Conservation (phyloP, 1,284 basidiomycete species). For the Paramarasmius palmivorus region DNA sequence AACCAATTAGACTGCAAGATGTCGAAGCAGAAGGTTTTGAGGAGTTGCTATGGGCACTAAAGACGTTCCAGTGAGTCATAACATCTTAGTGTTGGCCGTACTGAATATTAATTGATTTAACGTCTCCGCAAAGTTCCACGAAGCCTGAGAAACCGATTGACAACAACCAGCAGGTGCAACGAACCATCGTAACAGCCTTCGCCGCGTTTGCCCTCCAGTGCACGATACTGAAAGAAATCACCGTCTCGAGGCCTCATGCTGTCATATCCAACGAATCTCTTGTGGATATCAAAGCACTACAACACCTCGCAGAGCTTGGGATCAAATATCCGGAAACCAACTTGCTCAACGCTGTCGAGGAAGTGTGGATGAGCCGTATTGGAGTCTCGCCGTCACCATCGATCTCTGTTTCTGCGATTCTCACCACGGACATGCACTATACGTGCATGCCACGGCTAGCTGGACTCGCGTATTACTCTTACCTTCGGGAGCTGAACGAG, state of each 20-base stretch:
- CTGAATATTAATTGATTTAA: slow-evolving; percentile 21
- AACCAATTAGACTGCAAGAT: slow-evolving; percentile 9
- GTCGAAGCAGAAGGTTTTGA: slow-evolving; percentile 14
- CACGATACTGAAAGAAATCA: slow-evolving; percentile 24
- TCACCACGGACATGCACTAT: slow-evolving; percentile 28
- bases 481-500: slow-evolving; percentile 32
- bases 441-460: slow-evolving; percentile 20
- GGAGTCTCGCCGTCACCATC: slow-evolving; percentile 21
- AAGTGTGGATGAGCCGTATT: slow-evolving; percentile 31
- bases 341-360: slow-evolving; percentile 22
- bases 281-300: slow-evolving; percentile 30
- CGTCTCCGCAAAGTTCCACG: slow-evolving; percentile 21
- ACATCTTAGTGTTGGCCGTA: no score
- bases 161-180: slow-evolving; percentile 21
- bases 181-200: slow-evolving; percentile 27
- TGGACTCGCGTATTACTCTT: slow-evolving; percentile 32
- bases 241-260: slow-evolving; percentile 18
- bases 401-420: slow-evolving; percentile 35
- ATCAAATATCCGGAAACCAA: slow-evolving; percentile 19
- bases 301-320: slow-evolving; percentile 27
- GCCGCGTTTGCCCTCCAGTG: slow-evolving; percentile 28
- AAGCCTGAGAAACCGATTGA: slow-evolving; percentile 14
- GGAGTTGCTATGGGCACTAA: slow-evolving; percentile 11
- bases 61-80: slow-evolving; percentile 4
- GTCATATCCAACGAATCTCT: slow-evolving; percentile 24